Evolutionary conservation across 768 basidiomycete genomes (phyloP), one percentile per base, ranked within the genome.

Genomic region (Naganishia vishniacii): DNA sequence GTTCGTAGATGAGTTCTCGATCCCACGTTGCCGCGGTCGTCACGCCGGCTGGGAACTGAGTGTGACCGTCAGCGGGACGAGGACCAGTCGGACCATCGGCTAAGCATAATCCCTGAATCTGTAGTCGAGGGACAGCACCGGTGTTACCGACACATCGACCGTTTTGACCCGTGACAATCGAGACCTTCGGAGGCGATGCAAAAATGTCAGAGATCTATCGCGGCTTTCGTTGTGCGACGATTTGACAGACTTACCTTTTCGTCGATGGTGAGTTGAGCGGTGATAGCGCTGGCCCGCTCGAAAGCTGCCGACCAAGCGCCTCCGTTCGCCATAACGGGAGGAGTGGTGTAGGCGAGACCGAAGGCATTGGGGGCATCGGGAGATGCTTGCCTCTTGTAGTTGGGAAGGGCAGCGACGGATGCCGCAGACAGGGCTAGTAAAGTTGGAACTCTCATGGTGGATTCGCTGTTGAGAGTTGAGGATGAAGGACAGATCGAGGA

Each of bases 1-100:
- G 84, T n/a, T 80, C 78, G 49, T 90, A 86, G 37, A 95, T 84
- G 34, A 94, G 80, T 0, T 81, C 80, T 32, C 86, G 85, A 69
- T 89, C 89, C 78, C 83, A 91, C 9, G 72, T 72, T 1, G 75
- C 73, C 0, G 75, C 71, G 2, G 68, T 69, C 26, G 70, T 71
- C 60, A 74, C 73, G 28, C 68, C 71, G 18, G 75, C 74, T 18
- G 75, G 72, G 69, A 72, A 76, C 58, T 76, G 75, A 4, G 60
- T 61, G 56, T 72, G 64, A 48, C 74, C 74, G 51, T 76, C 73
- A 9, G 72, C 73, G 37, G 73, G 72, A 37, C 75, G 40, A 15
- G 73, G 73, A 18, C 75, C 75, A 25, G 75, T 48, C 13, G 74
- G 73, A 25, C 58, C 61, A 48, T 62, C 45, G 26, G 44, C 31